A percentile compares a stretch with the other conserved stretches of the same genome.
Conservation (phyloP, 129 eudicot species). For the Lonicera japonica region DNA sequence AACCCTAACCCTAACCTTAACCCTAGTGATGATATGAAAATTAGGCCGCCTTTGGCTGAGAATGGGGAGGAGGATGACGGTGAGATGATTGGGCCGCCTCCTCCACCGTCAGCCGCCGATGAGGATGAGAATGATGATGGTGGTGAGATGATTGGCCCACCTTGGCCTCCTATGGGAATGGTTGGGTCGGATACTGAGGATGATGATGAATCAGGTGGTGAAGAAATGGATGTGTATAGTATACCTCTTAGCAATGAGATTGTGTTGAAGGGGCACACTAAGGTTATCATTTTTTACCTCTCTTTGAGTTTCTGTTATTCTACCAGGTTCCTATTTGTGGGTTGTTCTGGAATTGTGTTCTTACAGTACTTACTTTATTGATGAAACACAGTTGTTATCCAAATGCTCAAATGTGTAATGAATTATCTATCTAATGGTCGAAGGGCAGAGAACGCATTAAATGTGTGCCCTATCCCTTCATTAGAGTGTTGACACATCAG, state of each 20-base stretch:
- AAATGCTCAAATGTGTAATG: too few relatives aligned
- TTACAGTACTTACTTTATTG: too few relatives aligned
- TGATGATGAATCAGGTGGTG: slow-evolving; percentile 28
- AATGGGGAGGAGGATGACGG: slow-evolving; percentile 34
- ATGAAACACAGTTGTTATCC: too few relatives aligned
- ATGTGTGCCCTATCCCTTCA: too few relatives aligned
- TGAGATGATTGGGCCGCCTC: slow-evolving; percentile 62
- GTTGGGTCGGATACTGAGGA: slow-evolving; percentile 46
- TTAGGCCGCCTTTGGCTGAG: slow-evolving; percentile 49
- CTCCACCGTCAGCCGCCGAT: slow-evolving; percentile 30
- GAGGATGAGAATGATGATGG: slow-evolving; percentile 29
- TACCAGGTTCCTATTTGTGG: too few relatives aligned
- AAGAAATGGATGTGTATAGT: slow-evolving; percentile 34
- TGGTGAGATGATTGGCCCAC: slow-evolving; percentile 48
- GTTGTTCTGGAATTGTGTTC: too few relatives aligned
- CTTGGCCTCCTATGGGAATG: slow-evolving; percentile 40
- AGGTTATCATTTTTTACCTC: slow-evolving; percentile 33
- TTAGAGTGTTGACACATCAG: too few relatives aligned
- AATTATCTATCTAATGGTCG: too few relatives aligned
- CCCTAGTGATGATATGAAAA: slow-evolving; percentile 21
- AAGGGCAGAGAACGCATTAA: too few relatives aligned
- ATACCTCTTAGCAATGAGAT: slow-evolving; percentile 88
- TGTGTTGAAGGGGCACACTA: slow-evolving; percentile 87
- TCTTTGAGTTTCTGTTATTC: too few relatives aligned
- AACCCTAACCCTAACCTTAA: slow-evolving; percentile 11